phyloP scores from a whole-genome alignment of 139 green algal species.

The Haematococcus lacustris region DNA sequence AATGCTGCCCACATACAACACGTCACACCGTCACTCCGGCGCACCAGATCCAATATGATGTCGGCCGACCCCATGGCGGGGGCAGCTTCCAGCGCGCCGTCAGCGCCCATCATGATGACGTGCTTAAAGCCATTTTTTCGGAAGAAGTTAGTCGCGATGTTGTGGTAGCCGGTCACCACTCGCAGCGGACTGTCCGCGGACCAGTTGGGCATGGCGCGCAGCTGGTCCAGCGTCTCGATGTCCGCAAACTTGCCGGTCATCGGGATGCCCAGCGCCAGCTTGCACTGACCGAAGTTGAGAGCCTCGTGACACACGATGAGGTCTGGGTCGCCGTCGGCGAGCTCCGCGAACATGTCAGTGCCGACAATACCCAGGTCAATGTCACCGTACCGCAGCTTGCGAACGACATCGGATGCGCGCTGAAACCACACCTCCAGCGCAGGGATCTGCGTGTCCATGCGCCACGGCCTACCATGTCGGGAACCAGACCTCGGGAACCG shows the following conservation, averaged over 20 bases:
- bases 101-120: slow-evolving; percentile 74
- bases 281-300: slow-evolving; percentile 85
- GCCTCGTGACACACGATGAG: slow-evolving; percentile 70
- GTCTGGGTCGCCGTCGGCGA: slow-evolving; percentile 59
- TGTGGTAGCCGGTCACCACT: slow-evolving; percentile 56
- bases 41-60: slow-evolving; percentile 95
- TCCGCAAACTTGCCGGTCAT: slow-evolving; percentile 45
- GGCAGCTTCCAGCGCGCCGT: slow-evolving; percentile 92
- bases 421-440: slow-evolving; percentile 98
- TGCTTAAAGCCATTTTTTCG: slow-evolving; percentile 74
- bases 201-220: slow-evolving; percentile 75
- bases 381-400: slow-evolving; percentile 84
- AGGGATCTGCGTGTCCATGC: slow-evolving; percentile 80
- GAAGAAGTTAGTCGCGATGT: slow-evolving; percentile 73
- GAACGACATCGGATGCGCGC: slow-evolving; percentile 88
- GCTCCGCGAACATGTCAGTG: slow-evolving; percentile 91
- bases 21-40: neutral
- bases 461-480: too few relatives aligned
- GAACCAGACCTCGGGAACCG: too few relatives aligned
- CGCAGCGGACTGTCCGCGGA: slow-evolving; percentile 65
- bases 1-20: neutral
- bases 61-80: slow-evolving; percentile 95
- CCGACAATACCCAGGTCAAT: slow-evolving; percentile 97
- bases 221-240: slow-evolving; percentile 64
- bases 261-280: slow-evolving; percentile 89